Evolutionary conservation across 2,329 filamentous ascomycete genomes (phyloP).

Genomic region (Monilinia polystroma): DNA sequence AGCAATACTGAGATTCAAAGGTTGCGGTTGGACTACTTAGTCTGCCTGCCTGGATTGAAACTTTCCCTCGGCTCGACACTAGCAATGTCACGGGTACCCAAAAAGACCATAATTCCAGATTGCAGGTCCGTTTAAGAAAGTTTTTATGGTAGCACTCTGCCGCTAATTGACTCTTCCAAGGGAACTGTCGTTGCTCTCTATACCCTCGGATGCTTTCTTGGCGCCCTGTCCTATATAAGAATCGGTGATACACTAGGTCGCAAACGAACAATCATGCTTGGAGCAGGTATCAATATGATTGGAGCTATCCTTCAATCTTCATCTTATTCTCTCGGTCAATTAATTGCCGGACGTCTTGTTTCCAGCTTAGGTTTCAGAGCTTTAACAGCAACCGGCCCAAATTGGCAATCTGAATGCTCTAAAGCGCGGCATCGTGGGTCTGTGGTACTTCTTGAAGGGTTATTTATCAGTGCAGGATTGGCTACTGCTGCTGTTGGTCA

Average conservation of each 20-base stretch:
- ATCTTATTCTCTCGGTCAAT: slow-evolving; percentile 49
- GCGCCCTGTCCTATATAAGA: slow-evolving; percentile 40
- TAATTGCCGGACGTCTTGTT: slow-evolving; percentile 52
- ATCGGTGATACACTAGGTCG: slow-evolving; percentile 56
- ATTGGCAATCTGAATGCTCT: slow-evolving; percentile 61
- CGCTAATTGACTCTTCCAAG: slow-evolving; percentile 7
- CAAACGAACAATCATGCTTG: slow-evolving; percentile 55
- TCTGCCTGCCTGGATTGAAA: slow-evolving; percentile 23
- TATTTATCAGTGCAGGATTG: slow-evolving; percentile 53
- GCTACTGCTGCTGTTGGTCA: slow-evolving; percentile 22
- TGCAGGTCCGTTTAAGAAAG: slow-evolving; percentile 4
- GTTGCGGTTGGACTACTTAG: slow-evolving; percentile 50
- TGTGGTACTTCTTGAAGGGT: slow-evolving; percentile 60
- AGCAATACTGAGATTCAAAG: slow-evolving; percentile 32
- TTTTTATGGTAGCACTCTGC: neutral
- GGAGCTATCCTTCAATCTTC: slow-evolving; percentile 50
- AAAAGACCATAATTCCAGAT: slow-evolving; percentile 13
- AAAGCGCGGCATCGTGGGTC: slow-evolving; percentile 57
- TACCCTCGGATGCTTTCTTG: slow-evolving; percentile 50
- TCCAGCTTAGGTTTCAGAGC: slow-evolving; percentile 53
- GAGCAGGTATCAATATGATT: slow-evolving; percentile 57
- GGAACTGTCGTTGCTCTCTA: slow-evolving; percentile 31
- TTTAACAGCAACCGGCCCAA: slow-evolving; percentile 51
- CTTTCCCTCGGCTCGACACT: slow-evolving; percentile 24
- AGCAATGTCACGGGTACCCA: slow-evolving; percentile 2